A percentile compares a stretch with the other conserved stretches of the same genome.
Evolutionary conservation across 2,329 filamentous ascomycete species (phyloP).

Genomic region (Beauveria varroae): DNA sequence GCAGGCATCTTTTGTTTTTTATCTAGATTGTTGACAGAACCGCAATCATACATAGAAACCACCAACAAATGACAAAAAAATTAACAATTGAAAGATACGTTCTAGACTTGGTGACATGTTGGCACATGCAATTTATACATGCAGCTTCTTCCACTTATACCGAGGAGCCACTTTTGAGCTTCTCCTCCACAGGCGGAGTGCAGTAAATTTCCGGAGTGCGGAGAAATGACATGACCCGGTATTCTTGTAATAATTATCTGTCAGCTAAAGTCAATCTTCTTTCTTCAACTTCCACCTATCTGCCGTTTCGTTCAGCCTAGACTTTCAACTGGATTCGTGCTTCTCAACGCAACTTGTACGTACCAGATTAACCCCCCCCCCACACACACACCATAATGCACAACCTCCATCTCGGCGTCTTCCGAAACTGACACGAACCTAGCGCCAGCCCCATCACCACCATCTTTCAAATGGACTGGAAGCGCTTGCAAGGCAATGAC

Average conservation of each 20-base stretch:
- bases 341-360: background rate
- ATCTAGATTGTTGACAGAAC: background rate
- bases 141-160: background rate
- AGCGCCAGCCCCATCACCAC: background rate
- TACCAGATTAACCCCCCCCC: background rate
- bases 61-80: constrained; percentile 4
- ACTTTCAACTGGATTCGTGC: background rate
- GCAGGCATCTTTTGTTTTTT: background rate
- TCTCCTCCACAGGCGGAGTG: background rate
- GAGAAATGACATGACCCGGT: background rate
- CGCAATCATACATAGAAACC: background rate
- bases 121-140: background rate
- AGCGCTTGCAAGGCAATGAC: background rate
- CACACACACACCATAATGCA: background rate
- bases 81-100: background rate
- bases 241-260: background rate
- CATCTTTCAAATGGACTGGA: background rate
- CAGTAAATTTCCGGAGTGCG: background rate
- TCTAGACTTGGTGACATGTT: background rate
- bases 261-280: background rate
- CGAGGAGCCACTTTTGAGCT: constrained; percentile 1
- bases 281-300: background rate
- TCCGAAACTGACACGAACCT: background rate
- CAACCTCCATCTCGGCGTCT: background rate
- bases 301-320: background rate